A percentile compares a stretch with the other conserved stretches of the same genome.
These are phyloP conservation scores for Penicillium sp. DNA, from an alignment of 2,329 filamentous ascomycete species.

Conservation along the genomic window DNA sequence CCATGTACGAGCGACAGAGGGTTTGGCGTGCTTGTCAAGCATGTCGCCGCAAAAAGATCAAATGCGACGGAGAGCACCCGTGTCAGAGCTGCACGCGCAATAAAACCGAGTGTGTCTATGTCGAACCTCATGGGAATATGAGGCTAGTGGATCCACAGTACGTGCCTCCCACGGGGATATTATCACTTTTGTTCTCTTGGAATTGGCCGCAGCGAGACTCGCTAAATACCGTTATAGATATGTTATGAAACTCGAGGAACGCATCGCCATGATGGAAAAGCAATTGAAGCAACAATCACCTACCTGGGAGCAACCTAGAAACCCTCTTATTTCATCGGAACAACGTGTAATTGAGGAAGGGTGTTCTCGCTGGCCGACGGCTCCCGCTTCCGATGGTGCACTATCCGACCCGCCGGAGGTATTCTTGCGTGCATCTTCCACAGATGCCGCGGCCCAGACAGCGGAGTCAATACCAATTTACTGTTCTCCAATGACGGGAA, in stretches of 20 bases:
- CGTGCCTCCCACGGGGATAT: not conserved
- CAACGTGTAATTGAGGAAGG: not conserved
- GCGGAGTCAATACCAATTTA: not conserved
- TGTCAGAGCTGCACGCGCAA: conserved; percentile 17
- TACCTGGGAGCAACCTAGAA: not conserved
- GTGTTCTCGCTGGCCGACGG: not conserved
- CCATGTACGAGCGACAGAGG: conserved; percentile 17
- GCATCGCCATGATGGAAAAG: conserved; percentile 6
- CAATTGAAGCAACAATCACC: conserved; percentile 2
- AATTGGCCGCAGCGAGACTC: not conserved
- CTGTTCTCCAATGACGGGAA: not conserved
- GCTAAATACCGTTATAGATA: not conserved
- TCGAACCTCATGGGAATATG: conserved; percentile 11
- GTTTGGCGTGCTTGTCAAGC: conserved; percentile 24
- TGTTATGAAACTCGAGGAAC: conserved; percentile 6
- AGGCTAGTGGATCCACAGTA: conserved; percentile 16
- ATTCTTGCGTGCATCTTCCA: not conserved
- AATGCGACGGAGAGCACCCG: conserved; percentile 24
- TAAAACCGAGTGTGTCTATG: conserved; percentile 14
- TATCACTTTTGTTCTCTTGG: not conserved
- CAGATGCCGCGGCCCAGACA: not conserved
- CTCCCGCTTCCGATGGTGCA: not conserved
- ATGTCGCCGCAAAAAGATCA: conserved; percentile 24
- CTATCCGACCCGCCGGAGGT: conserved; percentile 1
- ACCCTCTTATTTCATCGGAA: not conserved